phyloP scores from a whole-genome alignment of 2,329 filamentous ascomycete genomes.

The Ustilaginoidea virens region DNA sequence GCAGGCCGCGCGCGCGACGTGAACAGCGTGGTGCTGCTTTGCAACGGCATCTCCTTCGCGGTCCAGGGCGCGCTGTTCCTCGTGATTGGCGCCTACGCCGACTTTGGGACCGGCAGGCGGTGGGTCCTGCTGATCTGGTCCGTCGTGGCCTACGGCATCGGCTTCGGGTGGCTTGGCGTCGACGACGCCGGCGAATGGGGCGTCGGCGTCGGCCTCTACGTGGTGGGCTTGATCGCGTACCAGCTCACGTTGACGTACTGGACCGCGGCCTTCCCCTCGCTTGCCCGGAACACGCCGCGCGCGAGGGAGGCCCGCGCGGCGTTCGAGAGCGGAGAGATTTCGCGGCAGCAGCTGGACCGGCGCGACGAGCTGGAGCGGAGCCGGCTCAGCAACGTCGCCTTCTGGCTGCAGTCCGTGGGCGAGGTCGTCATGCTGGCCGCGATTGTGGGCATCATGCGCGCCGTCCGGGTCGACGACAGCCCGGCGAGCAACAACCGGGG shows the following conservation, averaged over 20 bases:
- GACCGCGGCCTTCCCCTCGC: slow-evolving; percentile 39
- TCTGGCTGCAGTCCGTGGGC: slow-evolving; percentile 46
- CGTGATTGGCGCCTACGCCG: slow-evolving; percentile 35
- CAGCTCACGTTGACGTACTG: slow-evolving; percentile 54
- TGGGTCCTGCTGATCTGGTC: slow-evolving; percentile 48
- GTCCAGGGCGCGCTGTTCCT: slow-evolving; percentile 45
- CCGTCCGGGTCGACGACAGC: slow-evolving; percentile 41
- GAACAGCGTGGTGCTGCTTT: slow-evolving; percentile 48
- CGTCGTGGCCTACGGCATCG: slow-evolving; percentile 44
- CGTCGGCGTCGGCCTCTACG: slow-evolving; percentile 44
- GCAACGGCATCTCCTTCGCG: slow-evolving; percentile 53
- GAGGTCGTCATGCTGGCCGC: slow-evolving; percentile 49
- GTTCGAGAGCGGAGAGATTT: slow-evolving; percentile 29
- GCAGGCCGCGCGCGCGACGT: slow-evolving; percentile 41
- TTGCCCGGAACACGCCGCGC: slow-evolving; percentile 20
- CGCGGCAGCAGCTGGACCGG: slow-evolving; percentile 42
- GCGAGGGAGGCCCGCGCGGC: slow-evolving; percentile 17
- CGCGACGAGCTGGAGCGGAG: slow-evolving; percentile 48
- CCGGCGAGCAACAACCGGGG: slow-evolving; percentile 50
- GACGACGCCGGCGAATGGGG: slow-evolving; percentile 45
- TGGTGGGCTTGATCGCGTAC: slow-evolving; percentile 50
- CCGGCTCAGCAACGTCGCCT: slow-evolving; percentile 45
- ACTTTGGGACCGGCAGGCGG: slow-evolving; percentile 50
- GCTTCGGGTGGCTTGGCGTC: slow-evolving; percentile 53
- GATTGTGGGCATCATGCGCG: slow-evolving; percentile 49